Conservation (phyloP, 2,329 filamentous ascomycete species). For the Calonectria fujianensis region DNA sequence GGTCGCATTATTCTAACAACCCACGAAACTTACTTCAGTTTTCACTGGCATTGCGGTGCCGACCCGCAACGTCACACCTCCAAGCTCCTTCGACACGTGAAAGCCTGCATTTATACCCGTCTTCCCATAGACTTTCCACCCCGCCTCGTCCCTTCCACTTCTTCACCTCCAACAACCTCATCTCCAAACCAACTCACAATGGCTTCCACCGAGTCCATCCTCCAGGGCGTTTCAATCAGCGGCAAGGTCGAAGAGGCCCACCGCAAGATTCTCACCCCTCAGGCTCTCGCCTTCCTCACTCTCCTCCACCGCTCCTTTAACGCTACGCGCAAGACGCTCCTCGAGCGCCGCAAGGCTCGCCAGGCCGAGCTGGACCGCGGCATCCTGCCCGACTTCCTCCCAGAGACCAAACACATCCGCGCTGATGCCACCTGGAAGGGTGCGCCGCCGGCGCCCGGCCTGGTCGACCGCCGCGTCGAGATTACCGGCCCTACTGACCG, state of each 20-base stretch:
- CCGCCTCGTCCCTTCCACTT: slow-evolving; percentile 31
- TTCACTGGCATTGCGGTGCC: slow-evolving; percentile 42
- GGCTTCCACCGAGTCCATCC: slow-evolving; percentile 83
- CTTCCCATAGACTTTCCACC: slow-evolving; percentile 40
- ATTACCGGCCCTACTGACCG: slow-evolving; percentile 98
- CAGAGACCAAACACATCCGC: slow-evolving; percentile 95
- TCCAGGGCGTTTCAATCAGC: slow-evolving; percentile 91
- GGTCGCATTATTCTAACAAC: slow-evolving; percentile 25
- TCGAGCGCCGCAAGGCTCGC: slow-evolving; percentile 89
- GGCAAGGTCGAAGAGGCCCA: slow-evolving; percentile 86
- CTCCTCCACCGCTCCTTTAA: slow-evolving; percentile 98
- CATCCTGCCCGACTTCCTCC: slow-evolving; percentile 91
- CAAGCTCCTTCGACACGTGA: slow-evolving; percentile 58
- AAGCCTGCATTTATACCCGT: slow-evolving; percentile 50
- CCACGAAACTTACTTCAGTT: slow-evolving; percentile 14
- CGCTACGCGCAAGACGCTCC: slow-evolving; percentile 87
- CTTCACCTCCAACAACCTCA: slow-evolving; percentile 28
- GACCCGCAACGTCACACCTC: slow-evolving; percentile 42
- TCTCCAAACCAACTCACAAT: slow-evolving; percentile 64
- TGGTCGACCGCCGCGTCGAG: slow-evolving; percentile 95
- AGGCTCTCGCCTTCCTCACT: slow-evolving; percentile 93
- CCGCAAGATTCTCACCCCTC: slow-evolving; percentile 92
- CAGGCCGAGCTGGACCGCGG: slow-evolving; percentile 97
- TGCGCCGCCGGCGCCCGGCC: slow-evolving; percentile 90
- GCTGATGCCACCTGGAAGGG: slow-evolving; percentile 96